Evolutionary conservation across 2,329 filamentous ascomycete species (phyloP).

Genomic region (Proliferodiscus dingleyae): DNA sequence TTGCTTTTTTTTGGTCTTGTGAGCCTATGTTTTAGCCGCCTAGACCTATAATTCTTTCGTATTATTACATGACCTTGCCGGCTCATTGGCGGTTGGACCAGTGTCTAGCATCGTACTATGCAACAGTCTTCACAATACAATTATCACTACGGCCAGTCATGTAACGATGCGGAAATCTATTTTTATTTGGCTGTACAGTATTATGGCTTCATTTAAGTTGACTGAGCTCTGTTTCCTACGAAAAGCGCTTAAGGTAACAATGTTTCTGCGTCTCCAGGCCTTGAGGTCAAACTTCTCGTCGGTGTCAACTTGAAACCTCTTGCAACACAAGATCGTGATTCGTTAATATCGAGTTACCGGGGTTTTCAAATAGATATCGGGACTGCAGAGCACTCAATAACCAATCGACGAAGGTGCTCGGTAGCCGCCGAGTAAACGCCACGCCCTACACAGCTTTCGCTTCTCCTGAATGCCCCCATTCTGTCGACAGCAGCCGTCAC

Average conservation of each 20-base stretch:
- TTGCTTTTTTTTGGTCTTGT: conserved; percentile 24
- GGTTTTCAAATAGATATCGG: neutral
- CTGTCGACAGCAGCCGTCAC: conserved; percentile 6
- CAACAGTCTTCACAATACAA: conserved; percentile 4
- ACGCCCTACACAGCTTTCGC: conserved; percentile 16
- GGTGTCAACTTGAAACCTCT: neutral
- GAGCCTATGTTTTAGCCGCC: conserved; percentile 23
- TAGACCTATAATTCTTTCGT: conserved; percentile 10
- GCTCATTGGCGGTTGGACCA: conserved; percentile 1
- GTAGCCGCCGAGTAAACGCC: conserved; percentile 22
- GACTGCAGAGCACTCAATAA: conserved; percentile 4
- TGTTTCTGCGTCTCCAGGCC: neutral
- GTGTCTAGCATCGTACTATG: conserved; percentile 3
- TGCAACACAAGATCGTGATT: neutral
- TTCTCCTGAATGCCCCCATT: conserved; percentile 18
- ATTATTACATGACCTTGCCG: conserved; percentile 8
- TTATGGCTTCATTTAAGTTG: neutral
- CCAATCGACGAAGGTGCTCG: conserved; percentile 9
- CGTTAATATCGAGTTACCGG: neutral
- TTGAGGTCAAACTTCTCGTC: neutral
- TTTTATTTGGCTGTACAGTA: no score
- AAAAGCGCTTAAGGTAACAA: neutral
- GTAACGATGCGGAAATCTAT: conserved; percentile 15
- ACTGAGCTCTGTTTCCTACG: neutral
- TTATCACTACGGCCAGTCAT: conserved; percentile 6